A percentile compares a stretch with the other conserved stretches of the same genome.
Conservation (phyloP, 306 rosid genomes). For the Pyrus communis region DNA sequence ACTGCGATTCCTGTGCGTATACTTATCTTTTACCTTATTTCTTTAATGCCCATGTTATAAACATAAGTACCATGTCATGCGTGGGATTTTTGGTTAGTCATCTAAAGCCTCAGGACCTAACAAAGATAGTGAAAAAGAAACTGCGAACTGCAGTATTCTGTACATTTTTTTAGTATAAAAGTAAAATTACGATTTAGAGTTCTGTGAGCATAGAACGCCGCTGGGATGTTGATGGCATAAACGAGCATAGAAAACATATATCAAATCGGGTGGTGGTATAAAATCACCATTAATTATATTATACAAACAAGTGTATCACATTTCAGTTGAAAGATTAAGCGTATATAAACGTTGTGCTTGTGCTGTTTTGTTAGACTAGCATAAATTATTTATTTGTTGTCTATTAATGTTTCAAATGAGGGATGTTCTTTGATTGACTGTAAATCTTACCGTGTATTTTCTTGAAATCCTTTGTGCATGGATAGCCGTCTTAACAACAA, state of each 20-base stretch:
- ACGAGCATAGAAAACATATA: background rate
- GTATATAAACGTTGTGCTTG: background rate
- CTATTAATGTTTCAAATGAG: background rate
- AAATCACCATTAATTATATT: background rate
- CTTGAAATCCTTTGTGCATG: conserved; percentile 45
- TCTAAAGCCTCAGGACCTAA: background rate
- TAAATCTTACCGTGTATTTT: conserved; percentile 28
- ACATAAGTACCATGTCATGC: background rate
- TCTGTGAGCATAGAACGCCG: background rate
- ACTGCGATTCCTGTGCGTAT: conserved; percentile 90
- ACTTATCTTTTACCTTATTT: conserved; percentile 10
- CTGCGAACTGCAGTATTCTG: background rate
- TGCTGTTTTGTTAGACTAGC: background rate
- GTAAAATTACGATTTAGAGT: background rate
- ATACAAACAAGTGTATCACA: background rate
- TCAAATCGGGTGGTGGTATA: background rate
- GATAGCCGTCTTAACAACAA: conserved; percentile 98
- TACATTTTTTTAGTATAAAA: background rate
- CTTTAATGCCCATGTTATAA: background rate
- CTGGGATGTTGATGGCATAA: background rate
- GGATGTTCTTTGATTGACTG: background rate
- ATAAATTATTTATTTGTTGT: background rate
- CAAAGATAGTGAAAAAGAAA: background rate
- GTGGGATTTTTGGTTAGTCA: background rate
- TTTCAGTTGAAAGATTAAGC: background rate